Evolutionary conservation across 768 basidiomycete genomes (phyloP), one percentile per base, ranked within the genome.

Genomic region (Rhodotorula diobovata): DNA sequence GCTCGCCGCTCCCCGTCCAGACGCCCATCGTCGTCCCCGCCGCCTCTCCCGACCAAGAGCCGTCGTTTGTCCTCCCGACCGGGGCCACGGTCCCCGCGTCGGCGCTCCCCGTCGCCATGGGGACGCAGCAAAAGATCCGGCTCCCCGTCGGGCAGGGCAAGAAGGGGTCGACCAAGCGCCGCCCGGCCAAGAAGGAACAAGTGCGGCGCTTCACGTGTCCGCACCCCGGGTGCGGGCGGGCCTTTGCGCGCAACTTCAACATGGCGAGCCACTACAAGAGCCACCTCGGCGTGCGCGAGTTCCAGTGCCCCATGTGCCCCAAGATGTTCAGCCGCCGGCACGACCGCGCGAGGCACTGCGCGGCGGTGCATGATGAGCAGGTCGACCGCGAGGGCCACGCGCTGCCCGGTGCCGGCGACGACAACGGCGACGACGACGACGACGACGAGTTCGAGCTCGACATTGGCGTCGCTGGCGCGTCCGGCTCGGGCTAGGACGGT

Each of bases 161-260:
- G 41, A 54, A 61, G 46, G 70, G 70, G 32, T 58, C 55, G 46
- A 71, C 70, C 34, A 71, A 71, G 61, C 70, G 70, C 35, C 70
- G 70, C 35, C n/a, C 46, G n/a, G 32, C 65, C 35, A 71, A 71
- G 70, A 71, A 71, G 51, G 70, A 71, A 43, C 70, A 71, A 51
- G 54, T 61, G 34, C 62, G 61, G 54, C 53, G 56, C 48, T 71
- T 71, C 65, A 39, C 61, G 12, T 77, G 77, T 67, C 68, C 75
- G 30, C 71, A 75, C 58, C 58, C 61, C 6, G 70, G 67, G 23
- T 77, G 77, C 69, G 71, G 70, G 21, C 61, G 73, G 21, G 67
- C 66, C 11, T 77, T 77, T 50, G 73, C 75, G 20, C 55, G 77
- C n/a, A 76, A 77, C 65, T 77, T 76, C 71, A 77, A 77, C 69